A percentile compares a stretch with the other conserved stretches of the same genome.
phyloP scores from a whole-genome alignment of 805 yeast genomes.

The Candida silvatica region DNA sequence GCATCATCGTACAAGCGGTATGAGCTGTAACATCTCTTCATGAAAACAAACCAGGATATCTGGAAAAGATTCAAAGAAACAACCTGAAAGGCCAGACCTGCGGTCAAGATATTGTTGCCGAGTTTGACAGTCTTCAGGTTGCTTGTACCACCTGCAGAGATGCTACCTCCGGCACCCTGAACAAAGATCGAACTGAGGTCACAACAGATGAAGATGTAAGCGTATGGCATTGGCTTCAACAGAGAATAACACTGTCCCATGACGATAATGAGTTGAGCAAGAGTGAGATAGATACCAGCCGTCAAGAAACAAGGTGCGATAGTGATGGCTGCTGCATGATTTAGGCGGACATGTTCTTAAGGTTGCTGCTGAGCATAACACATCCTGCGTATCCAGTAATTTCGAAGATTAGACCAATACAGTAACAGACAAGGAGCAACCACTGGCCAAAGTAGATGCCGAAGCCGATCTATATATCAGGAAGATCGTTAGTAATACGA shows the following conservation, averaged over 20 bases:
- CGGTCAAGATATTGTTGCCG: constrained; percentile 69
- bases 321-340: constrained; percentile 61
- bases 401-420: constrained; percentile 51
- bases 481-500: constrained; percentile 44
- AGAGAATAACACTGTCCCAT: constrained; percentile 48
- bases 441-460: constrained; percentile 42
- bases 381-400: constrained; percentile 64
- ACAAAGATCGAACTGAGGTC: constrained; percentile 57
- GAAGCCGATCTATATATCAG: constrained; percentile 32
- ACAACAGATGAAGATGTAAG: constrained; percentile 55
- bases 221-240: constrained; percentile 48
- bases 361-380: constrained; percentile 32
- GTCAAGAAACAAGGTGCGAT: constrained; percentile 77
- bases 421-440: constrained; percentile 61
- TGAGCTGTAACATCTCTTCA: constrained; percentile 28
- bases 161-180: constrained; percentile 75
- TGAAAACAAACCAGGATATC: constrained; percentile 37
- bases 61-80: constrained; percentile 57
- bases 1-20: constrained; percentile 19
- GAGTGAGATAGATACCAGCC: constrained; percentile 72
- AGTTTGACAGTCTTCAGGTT: constrained; percentile 20
- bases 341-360: constrained; percentile 30
- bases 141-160: constrained; percentile 42
- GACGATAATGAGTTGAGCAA: constrained; percentile 59
- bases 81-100: constrained; percentile 74